Evolutionary conservation across 768 basidiomycete species (phyloP).

Genomic region (Hygrophoropsis aurantiaca): DNA sequence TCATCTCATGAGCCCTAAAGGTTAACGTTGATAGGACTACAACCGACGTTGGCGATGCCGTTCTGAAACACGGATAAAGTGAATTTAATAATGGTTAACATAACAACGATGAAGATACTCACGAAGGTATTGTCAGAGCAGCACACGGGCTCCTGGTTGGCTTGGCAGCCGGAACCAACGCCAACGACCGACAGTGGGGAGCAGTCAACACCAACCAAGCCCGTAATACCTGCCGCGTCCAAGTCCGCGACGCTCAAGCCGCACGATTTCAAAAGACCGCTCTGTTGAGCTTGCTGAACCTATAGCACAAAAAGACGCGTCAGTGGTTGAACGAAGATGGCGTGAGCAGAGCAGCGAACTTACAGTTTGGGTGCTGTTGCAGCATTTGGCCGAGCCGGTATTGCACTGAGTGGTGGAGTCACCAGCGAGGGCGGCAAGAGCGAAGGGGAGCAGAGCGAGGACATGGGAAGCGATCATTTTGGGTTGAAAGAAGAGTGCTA

Average conservation of each 20-base stretch:
- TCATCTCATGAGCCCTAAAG: too few species aligned
- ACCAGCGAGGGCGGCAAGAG: constrained; percentile 1
- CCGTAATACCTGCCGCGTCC: too few species aligned
- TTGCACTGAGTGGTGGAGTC: not conserved
- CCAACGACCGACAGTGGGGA: not conserved
- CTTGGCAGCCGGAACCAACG: not conserved
- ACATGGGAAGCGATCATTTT: constrained; percentile 3
- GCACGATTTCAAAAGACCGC: too few species aligned
- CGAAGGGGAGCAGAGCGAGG: constrained; percentile 6
- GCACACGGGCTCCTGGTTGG: constrained; percentile 2
- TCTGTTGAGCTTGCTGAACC: too few species aligned
- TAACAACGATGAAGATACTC: not conserved
- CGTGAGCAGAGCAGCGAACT: not conserved
- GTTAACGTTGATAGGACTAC: too few species aligned
- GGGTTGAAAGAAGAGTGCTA: not conserved
- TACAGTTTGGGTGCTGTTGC: not conserved
- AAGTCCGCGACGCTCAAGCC: too few species aligned
- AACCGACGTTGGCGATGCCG: not conserved
- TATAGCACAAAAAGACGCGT: too few species aligned
- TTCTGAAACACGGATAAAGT: not conserved
- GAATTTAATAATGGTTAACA: not conserved
- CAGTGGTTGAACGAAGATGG: too few species aligned
- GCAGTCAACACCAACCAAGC: not conserved
- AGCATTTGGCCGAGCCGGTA: constrained; percentile 2
- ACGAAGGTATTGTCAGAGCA: constrained; percentile 3